Base-by-base conservation (phyloP, 2,329 filamentous ascomycete species). In the Whalleya microplaca region DNA sequence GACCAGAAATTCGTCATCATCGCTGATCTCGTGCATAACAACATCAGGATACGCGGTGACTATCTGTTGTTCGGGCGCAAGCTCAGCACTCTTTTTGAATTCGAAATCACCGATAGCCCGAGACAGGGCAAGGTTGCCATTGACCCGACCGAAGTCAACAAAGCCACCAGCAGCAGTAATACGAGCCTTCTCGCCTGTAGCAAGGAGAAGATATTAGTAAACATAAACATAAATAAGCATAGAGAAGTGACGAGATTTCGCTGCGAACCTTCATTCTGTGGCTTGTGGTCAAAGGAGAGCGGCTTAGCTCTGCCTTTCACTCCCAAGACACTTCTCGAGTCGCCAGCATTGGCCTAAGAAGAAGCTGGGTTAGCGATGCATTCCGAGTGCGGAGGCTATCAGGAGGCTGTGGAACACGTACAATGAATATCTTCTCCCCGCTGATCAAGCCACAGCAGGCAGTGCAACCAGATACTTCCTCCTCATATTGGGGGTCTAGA, bases 31-130 rank as follows among this genome's bases (percentile, higher is more conserved):
- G 74, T 99, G 95, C 59, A 91, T 84, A 52, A 92, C 91, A 44
- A 99, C 92, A 72, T 99, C 95, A 20, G 95, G 95, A 76, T 89
- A 98, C 5, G 95, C 95, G 16, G 95, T 99, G 43, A 99, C 95
- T 65, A 99, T 98, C 76, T 99, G 95, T 73, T 96, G 91, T 79
- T 99, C 95, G n/a, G 95, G 95, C 2, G 94, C 88, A 46, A 99
- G 86, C 71, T 97, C 93, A 66, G 94, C 91, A 74, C 92, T 96
- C 84, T 98, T 98, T 84, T 99, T 99, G 84, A 99, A 99, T 75
- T 99, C 95, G 72, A 99, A 99, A 75, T 99, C 95, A 67, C 95
- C 95, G 75, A 99, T 97, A 68, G 95, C 95, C 75, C 95, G 90
- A 61, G 95, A 99, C 60, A 99, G 82, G 45, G 95, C 95, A 45